A percentile compares a stretch with the other conserved stretches of the same genome.
Conservation (phyloP, 2,329 filamentous ascomycete species). For the Arthroderma uncinatum region DNA sequence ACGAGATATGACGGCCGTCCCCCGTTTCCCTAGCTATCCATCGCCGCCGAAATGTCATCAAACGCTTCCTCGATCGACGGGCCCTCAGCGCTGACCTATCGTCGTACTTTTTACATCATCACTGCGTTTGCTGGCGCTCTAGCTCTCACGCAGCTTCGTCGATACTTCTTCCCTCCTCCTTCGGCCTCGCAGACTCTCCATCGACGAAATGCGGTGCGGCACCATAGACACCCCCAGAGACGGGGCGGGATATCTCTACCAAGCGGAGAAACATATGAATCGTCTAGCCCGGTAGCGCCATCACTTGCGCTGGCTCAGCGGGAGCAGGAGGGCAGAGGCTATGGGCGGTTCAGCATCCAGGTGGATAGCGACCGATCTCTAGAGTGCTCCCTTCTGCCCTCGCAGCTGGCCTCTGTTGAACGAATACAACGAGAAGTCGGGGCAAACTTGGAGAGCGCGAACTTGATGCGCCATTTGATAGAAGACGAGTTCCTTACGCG, state of each 20-base stretch:
- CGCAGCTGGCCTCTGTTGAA: slow-evolving; percentile 31
- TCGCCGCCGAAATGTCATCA: not conserved
- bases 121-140: slow-evolving; percentile 34
- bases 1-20: not conserved
- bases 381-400: slow-evolving; percentile 34
- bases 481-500: slow-evolving; percentile 35
- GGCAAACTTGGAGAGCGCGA: slow-evolving; percentile 28
- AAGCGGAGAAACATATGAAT: slow-evolving; percentile 9
- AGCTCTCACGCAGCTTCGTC: slow-evolving; percentile 32
- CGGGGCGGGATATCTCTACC: slow-evolving; percentile 13
- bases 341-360: slow-evolving; percentile 35
- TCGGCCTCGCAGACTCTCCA: slow-evolving; percentile 23
- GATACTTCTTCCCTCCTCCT: slow-evolving; percentile 21
- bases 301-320: slow-evolving; percentile 32
- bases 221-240: slow-evolving; percentile 18
- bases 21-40: not conserved
- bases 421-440: slow-evolving; percentile 34
- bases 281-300: slow-evolving; percentile 17
- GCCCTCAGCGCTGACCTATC: slow-evolving; percentile 11
- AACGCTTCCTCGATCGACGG: slow-evolving; percentile 1
- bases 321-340: slow-evolving; percentile 32
- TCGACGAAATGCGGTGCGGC: slow-evolving; percentile 31
- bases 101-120: slow-evolving; percentile 32
- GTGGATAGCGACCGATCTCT: slow-evolving; percentile 32
- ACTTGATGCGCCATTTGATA: slow-evolving; percentile 35